Evolutionary conservation across 164 flowering plant genomes (phyloP).

Genomic region (Houttuynia cordata): DNA sequence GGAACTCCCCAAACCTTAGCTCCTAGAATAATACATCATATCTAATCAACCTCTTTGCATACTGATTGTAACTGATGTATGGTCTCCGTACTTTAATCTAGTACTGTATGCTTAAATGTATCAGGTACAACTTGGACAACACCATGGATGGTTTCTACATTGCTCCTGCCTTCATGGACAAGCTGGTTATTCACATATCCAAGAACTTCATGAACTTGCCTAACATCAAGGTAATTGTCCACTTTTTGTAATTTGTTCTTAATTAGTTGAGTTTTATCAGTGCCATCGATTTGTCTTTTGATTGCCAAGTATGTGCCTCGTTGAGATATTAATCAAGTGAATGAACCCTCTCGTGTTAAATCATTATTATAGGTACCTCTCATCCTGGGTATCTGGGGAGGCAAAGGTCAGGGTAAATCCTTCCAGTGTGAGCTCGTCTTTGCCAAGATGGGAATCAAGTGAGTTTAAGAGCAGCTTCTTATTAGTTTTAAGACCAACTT

Average conservation of each 20-base stretch:
- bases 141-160: constrained; percentile 43
- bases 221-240: constrained; percentile 35
- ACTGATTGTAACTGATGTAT: too few relatives aligned
- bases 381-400: constrained; percentile 54
- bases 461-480: constrained; percentile 4
- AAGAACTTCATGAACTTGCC: constrained; percentile 51
- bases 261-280: too few relatives aligned
- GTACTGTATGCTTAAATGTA: background rate
- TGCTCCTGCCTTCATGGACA: constrained; percentile 63
- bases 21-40: too few relatives aligned
- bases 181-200: constrained; percentile 47
- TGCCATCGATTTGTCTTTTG: too few relatives aligned
- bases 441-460: constrained; percentile 42
- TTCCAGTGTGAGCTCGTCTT: constrained; percentile 62
- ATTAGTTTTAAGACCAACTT: too few relatives aligned
- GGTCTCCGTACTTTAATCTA: too few relatives aligned
- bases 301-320: too few relatives aligned
- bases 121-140: constrained; percentile 40
- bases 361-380: constrained; percentile 39
- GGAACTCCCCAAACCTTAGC: too few relatives aligned
- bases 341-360: background rate
- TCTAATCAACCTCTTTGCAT: too few relatives aligned
- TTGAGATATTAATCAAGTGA: too few relatives aligned
- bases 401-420: constrained; percentile 58
- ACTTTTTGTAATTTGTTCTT: background rate